phyloP scores from a whole-genome alignment of 176 grass and related monocot genomes.

The Cocos nucifera region DNA sequence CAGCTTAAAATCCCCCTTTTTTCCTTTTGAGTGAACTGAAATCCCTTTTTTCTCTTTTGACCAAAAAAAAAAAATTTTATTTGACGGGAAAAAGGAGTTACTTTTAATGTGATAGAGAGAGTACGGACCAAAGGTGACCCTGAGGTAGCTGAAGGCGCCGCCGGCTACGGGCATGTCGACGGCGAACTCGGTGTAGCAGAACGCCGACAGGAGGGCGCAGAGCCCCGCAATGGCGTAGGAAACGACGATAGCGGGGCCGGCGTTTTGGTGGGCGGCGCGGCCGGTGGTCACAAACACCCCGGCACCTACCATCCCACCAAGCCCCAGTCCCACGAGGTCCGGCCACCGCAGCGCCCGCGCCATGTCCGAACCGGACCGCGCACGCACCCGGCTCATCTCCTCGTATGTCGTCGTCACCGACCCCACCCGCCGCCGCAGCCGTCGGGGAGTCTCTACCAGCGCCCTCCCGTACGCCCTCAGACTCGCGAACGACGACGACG shows the following conservation, averaged over 20 bases:
- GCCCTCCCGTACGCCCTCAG: slow-evolving; percentile 41
- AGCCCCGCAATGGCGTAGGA: slow-evolving; percentile 90
- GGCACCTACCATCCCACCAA: slow-evolving; percentile 43
- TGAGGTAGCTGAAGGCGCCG: slow-evolving; percentile 51
- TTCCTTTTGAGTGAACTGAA: no score
- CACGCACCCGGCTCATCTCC: slow-evolving; percentile 74
- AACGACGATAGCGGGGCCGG: slow-evolving; percentile 32
- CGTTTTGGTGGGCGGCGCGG: slow-evolving; percentile 16
- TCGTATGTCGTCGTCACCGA: slow-evolving; percentile 63
- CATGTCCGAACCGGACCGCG: slow-evolving; percentile 72
- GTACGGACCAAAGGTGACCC: slow-evolving; percentile 67
- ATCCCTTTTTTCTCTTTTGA: no score
- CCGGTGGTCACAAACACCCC: slow-evolving; percentile 40
- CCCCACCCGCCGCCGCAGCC: slow-evolving; percentile 50
- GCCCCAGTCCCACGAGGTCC: slow-evolving; percentile 70
- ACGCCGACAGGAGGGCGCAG: slow-evolving; percentile 85
- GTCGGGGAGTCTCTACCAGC: slow-evolving; percentile 46
- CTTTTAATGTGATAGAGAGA: no score
- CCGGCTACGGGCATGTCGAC: slow-evolving; percentile 92
- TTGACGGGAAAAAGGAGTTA: no score
- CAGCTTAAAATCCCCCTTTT: no score
- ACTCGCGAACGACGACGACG: slow-evolving; percentile 55
- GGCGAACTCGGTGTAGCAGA: slow-evolving; percentile 97
- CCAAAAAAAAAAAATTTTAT: no score
- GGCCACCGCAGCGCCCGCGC: slow-evolving; percentile 62